These are phyloP conservation scores for Fusarium duplospermum DNA, from an alignment of 2,329 filamentous ascomycete genomes.

Conservation along the genomic window DNA sequence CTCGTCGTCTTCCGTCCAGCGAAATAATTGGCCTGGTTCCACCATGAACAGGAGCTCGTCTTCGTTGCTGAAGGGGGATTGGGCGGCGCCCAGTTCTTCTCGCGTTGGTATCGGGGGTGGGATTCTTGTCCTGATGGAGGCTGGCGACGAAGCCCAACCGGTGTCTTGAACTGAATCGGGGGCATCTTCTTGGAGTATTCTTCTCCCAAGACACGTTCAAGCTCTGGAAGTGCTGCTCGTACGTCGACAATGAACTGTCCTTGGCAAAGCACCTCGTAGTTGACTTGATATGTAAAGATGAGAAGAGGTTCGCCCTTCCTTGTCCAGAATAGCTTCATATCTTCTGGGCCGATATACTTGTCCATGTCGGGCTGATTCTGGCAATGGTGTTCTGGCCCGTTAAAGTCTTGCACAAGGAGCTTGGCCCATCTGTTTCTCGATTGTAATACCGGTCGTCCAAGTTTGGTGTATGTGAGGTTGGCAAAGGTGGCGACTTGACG, in stretches of 20 bases:
- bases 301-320: conserved; percentile 32
- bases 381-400: conserved; percentile 34
- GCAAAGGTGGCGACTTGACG: conserved; percentile 33
- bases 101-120: conserved; percentile 30
- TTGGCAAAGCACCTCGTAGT: conserved; percentile 33
- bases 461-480: conserved; percentile 20
- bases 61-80: conserved; percentile 25
- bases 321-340: conserved; percentile 42
- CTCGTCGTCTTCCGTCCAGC: conserved; percentile 11
- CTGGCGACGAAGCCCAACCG: conserved; percentile 20
- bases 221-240: conserved; percentile 33
- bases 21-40: conserved; percentile 31
- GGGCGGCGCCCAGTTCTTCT: conserved; percentile 38
- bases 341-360: conserved; percentile 32
- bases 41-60: conserved; percentile 33
- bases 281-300: conserved; percentile 36
- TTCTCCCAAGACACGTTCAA: conserved; percentile 18
- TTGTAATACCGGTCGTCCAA: conserved; percentile 14
- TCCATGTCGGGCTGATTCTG: conserved; percentile 33
- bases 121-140: conserved; percentile 21
- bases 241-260: conserved; percentile 36
- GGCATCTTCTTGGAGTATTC: conserved; percentile 12
- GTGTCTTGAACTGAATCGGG: conserved; percentile 25
- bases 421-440: conserved; percentile 21
- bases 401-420: conserved; percentile 28